Evolutionary conservation across 1,284 basidiomycete species (phyloP), one percentile per base, ranked within the genome.

Genomic region (Trichosporon sp.): DNA sequence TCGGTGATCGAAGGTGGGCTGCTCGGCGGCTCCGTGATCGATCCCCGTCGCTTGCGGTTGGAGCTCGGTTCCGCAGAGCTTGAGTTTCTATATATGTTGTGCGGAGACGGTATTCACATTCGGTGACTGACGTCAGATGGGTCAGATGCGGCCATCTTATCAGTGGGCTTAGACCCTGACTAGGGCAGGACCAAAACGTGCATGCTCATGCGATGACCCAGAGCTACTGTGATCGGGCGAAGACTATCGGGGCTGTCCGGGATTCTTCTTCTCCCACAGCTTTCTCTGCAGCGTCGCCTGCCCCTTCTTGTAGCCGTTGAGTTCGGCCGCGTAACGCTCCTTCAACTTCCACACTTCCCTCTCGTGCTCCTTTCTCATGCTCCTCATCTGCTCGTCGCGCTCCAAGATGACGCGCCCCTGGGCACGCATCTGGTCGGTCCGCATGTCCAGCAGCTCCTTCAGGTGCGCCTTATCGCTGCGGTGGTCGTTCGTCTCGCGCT

Each of bases 251-350:
- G 2, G 38, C 38, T 16, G 35, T 46, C 38, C 21, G 19, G n/a
- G 51, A 19, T 54, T 26, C 51, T 54, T 19, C 51, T 21, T 54
- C 19, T 54, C 51, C 51, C 21, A 21, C 6, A 54, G 51, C 51
- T 54, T 54, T 19, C 51, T 54, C 51, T 54, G 51, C 51, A 54
- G 51, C 51, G 51, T 54, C 19, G 51, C 51, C 51, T 54, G 51
- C 6, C 51, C 51, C 51, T 54, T 54, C 51, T 54, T 54, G 51
- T 21, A 54, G 4, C 51, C 51, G 21, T 54, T 54, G 51, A 54
- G n/a, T 19, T 54, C 19, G 6, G 19, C 51, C 16, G 51, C 51
- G 19, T 54, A 19, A 10, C 21, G 19, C 2, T 54, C 51, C 51
- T 54, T 19, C 19, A 54, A 16, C 51, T 54, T 54, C 51, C 51